phyloP scores from a whole-genome alignment of 768 basidiomycete species.

The Auriscalpium microsporum region DNA sequence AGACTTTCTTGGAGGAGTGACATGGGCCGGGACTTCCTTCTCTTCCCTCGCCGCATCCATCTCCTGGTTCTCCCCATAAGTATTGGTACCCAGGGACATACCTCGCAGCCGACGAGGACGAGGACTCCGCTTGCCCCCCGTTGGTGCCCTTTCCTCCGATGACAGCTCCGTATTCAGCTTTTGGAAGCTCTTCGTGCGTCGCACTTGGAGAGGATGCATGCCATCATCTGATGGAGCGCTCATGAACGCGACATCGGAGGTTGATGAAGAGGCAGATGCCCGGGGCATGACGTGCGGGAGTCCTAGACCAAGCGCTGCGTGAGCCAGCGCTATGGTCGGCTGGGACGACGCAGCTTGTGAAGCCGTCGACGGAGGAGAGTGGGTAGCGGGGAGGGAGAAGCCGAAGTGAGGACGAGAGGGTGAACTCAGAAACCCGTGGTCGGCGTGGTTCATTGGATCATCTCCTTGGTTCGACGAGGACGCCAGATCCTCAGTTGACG shows the following conservation, averaged over 20 bases:
- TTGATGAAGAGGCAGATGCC: slow-evolving; percentile 30
- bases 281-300: slow-evolving; percentile 45
- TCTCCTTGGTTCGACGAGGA: neutral
- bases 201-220: slow-evolving; percentile 21
- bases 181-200: slow-evolving; percentile 48
- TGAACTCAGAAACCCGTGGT: neutral
- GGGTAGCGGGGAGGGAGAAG: slow-evolving; percentile 8
- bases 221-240: slow-evolving; percentile 18
- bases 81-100: slow-evolving; percentile 45
- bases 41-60: slow-evolving; percentile 35
- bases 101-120: slow-evolving; percentile 36
- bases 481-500: slow-evolving; percentile 10
- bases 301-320: slow-evolving; percentile 51
- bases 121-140: neutral
- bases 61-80: slow-evolving; percentile 32
- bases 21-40: slow-evolving; percentile 19
- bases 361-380: slow-evolving; percentile 2
- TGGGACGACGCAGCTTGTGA: slow-evolving; percentile 16
- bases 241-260: slow-evolving; percentile 39
- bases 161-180: slow-evolving; percentile 25
- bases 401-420: neutral
- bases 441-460: neutral
- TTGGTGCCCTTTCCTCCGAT: slow-evolving; percentile 9
- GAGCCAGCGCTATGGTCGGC: slow-evolving; percentile 37
- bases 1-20: slow-evolving; percentile 12